A percentile compares a stretch with the other conserved stretches of the same genome.
phyloP scores from a whole-genome alignment of 495 filamentous ascomycete species.

The Neurospora sublineolata region DNA sequence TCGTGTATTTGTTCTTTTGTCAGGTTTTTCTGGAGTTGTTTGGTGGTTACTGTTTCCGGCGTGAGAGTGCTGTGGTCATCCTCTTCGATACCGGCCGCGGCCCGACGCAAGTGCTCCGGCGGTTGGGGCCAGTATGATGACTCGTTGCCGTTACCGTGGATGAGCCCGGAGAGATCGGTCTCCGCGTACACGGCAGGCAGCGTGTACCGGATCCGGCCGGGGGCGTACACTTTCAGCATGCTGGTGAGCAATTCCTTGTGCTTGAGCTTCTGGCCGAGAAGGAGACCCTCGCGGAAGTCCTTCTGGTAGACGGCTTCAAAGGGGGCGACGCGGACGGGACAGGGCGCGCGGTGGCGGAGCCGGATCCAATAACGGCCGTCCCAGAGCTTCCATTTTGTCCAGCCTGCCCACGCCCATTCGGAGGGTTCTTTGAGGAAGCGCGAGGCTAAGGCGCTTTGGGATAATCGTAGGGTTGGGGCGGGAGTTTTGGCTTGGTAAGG shows the following conservation, averaged over 20 bases:
- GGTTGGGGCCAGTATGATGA: constrained; percentile 11
- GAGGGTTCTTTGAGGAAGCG: constrained; percentile 1
- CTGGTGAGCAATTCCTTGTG: constrained; percentile 14
- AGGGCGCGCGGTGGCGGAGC: constrained; percentile 29
- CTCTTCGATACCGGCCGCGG: background rate
- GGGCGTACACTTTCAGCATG: constrained; percentile 32
- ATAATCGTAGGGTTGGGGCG: constrained; percentile 8
- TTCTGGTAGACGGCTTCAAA: constrained; percentile 39
- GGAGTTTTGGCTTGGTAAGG: constrained; percentile 20
- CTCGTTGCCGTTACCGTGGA: constrained; percentile 1
- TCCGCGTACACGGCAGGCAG: constrained; percentile 38
- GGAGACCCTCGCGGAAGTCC: constrained; percentile 29
- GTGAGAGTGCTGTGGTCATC: background rate
- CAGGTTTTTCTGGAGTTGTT: background rate
- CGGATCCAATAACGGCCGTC: constrained; percentile 81
- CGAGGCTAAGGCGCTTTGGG: constrained; percentile 4
- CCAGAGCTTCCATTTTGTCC: constrained; percentile 48
- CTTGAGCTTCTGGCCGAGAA: constrained; percentile 12
- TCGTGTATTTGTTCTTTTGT: background rate
- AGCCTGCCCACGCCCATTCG: constrained; percentile 4
- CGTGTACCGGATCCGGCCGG: constrained; percentile 41
- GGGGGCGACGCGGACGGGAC: constrained; percentile 36
- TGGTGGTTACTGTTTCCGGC: background rate
- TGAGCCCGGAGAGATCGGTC: constrained; percentile 8
- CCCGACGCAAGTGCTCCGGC: background rate